Evolutionary conservation across 2,329 filamentous ascomycete species (phyloP), one percentile per base, ranked within the genome.

Genomic region (Botrytis squamosa): DNA sequence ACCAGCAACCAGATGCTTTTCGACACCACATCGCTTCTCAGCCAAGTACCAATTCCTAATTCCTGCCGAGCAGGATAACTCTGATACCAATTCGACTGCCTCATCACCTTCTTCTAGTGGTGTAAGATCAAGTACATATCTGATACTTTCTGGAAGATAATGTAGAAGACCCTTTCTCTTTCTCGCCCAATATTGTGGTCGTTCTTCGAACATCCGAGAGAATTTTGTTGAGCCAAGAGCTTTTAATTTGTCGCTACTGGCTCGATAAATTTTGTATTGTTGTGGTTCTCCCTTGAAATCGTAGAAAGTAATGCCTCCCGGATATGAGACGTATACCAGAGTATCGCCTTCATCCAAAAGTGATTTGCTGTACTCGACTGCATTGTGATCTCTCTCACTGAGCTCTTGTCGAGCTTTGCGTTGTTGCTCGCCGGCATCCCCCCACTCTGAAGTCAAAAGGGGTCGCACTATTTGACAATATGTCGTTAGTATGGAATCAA

Each of bases 111-210:
- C 87, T 0, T 82, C 81, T 0, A 88, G 85, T 0, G 90, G 90
- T 0, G 89, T 91, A 20, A 92, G 83, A 76, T 93, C 90, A 52
- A 93, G 77, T 29, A 91, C 82, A 76, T 87, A 92, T 73, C 85
- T 85, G 78, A 91, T 82, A 0, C 84, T 86, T 3, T 81, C 76
- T 0, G 83, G 83, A 16, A 84, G 78, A 29, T 52, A 25, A 16
- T 73, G 42, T 18, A 75, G 20, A 55, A 75, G 74, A 60, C 82
- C 82, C 33, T 75, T 73, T 33, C 82, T 82, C 22, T 82, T 83
- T 36, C 85, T 82, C 55, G 79, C 80, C 25, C 82, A 77, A 8
- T 83, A 83, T 38, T 81, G 82, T 76, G 87, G 85, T 16, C 82
- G 81, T 0, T 84, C 83, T 18, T 80, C 80, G 4, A 89, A 81